A percentile compares a stretch with the other conserved stretches of the same genome.
Evolutionary conservation across 305 asterid genomes (phyloP).

Genomic region (Withania somnifera): DNA sequence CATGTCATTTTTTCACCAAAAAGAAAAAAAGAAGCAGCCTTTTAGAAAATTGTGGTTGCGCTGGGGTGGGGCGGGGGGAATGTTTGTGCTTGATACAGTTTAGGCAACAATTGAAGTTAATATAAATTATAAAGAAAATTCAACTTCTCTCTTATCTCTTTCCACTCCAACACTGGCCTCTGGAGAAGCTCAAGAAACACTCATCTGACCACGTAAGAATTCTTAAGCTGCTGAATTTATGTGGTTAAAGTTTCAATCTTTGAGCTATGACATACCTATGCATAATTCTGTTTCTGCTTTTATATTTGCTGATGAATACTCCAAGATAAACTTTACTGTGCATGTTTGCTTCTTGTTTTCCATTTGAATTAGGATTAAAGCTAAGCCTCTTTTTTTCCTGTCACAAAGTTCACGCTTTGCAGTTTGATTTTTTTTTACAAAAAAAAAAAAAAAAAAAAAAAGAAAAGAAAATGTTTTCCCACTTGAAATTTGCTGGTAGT

Average conservation of each 20-base stretch:
- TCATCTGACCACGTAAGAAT: not conserved
- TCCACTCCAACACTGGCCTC: not conserved
- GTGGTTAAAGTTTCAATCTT: not conserved
- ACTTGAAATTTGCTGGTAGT: no score
- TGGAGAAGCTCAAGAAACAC: not conserved
- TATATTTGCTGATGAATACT: not conserved
- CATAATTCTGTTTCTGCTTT: not conserved
- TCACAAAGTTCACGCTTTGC: not conserved
- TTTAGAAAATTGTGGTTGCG: no score
- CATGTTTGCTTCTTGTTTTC: not conserved
- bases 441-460: no score
- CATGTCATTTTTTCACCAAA: no score
- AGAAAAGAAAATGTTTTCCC: no score
- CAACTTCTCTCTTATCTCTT: not conserved
- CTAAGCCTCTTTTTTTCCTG: not conserved
- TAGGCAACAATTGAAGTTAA: no score
- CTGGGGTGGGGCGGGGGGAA: no score
- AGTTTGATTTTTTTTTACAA: no score
- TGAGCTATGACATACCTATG: no score
- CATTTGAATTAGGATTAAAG: not conserved
- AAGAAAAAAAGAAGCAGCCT: no score
- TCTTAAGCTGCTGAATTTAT: not conserved
- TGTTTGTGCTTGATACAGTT: no score
- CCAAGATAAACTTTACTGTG: not conserved
- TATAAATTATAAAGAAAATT: no score